Conservation (phyloP, 2,329 filamentous ascomycete species). For the Hypomyces rosellus region DNA sequence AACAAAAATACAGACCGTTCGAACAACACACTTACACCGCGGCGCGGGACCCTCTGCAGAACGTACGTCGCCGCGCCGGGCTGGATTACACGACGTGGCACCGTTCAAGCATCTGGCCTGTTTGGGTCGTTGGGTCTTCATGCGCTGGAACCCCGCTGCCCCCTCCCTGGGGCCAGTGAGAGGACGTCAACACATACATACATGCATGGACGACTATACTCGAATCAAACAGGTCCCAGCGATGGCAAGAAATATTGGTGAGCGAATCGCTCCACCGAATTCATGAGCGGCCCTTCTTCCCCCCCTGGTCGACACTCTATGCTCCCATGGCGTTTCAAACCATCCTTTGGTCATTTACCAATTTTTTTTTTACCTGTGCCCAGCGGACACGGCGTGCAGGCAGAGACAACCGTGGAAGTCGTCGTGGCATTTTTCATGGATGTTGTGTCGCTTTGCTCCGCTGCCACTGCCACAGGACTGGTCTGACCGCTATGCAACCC, state of each 20-base stretch:
- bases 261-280: too few relatives aligned
- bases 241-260: not conserved
- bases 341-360: not conserved
- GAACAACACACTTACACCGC: too few relatives aligned
- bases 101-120: slow-evolving; percentile 6
- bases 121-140: slow-evolving; percentile 10
- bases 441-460: not conserved
- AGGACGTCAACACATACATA: slow-evolving; percentile 3
- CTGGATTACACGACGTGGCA: slow-evolving; percentile 7
- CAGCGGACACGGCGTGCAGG: not conserved
- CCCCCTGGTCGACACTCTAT: too few relatives aligned
- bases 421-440: not conserved
- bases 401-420: not conserved
- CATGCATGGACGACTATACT: not conserved
- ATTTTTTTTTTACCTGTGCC: not conserved
- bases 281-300: too few relatives aligned
- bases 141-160: slow-evolving; percentile 6
- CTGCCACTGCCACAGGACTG: not conserved
- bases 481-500: too few relatives aligned
- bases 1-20: too few relatives aligned
- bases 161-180: not conserved
- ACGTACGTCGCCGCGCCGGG: too few relatives aligned
- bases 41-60: too few relatives aligned
- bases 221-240: not conserved
- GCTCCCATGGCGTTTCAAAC: too few relatives aligned